Evolutionary conservation across 2,329 filamentous ascomycete species (phyloP), one percentile per base, ranked within the genome.

Genomic region (Cryphonectria parasitica): DNA sequence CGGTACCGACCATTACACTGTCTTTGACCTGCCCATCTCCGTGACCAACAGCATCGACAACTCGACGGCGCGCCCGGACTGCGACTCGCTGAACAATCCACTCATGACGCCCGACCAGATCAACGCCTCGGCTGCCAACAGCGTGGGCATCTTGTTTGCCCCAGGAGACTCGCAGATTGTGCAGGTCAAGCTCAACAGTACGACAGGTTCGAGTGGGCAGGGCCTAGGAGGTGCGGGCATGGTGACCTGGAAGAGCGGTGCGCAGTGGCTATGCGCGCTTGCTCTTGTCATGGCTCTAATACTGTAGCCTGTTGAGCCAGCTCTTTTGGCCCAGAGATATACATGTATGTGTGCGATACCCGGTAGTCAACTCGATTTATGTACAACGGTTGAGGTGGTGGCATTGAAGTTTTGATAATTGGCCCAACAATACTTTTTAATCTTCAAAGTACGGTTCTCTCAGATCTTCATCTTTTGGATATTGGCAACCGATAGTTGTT

Each of bases 11-110:
- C 85, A 88, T 75, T 92, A 92, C 78, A 92, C 90, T 11, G 87
- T 93, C 68, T 92, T 92, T 75, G 89, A 93, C 74, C 80, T 92
- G 17, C 91, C 91, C 25, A 90, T 93, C 74, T 84, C 85, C 3
- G 86, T 92, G 52, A 91, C 90, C 7, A 93, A 93, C 77, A 83
- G 81, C 54, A 92, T 93, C 73, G 77, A 82, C 11, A 77, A 79
- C 43, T 75, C 77, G 28, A 78, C 78, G 31, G 75, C 78, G 70
- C 81, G 85, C n/a, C 81, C 83, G 1, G 79, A 80, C 25, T 90
- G 88, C 75, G 85, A 86, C 68, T 75, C 76, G 1, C 75, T 89
- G 58, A 80, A 85, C 72, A 90, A 89, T 76, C 80, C 83, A 34
- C 74, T 89, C 39, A 78, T 88, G 64, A 77, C 82, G 1, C 81